These are phyloP conservation scores for Diaporthe vaccinii DNA, from an alignment of 2,329 filamentous ascomycete species.

Conservation along the genomic window DNA sequence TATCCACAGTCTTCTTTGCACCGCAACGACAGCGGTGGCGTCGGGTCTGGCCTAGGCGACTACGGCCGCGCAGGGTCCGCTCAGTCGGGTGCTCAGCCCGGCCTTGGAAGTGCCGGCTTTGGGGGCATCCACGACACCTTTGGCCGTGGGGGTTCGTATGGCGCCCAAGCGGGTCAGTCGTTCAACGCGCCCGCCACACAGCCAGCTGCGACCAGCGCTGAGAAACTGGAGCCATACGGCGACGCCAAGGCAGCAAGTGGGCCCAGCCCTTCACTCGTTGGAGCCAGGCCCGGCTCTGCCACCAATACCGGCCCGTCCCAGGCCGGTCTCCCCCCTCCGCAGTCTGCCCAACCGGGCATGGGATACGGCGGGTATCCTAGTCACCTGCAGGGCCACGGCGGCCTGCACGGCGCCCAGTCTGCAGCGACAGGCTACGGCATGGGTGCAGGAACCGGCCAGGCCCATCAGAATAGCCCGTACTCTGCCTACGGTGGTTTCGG, in stretches of 20 bases:
- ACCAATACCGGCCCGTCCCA: constrained; percentile 67
- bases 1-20: constrained; percentile 68
- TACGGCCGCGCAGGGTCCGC: constrained; percentile 65
- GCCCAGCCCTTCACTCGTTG: constrained; percentile 68
- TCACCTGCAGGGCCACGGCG: constrained; percentile 64
- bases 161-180: constrained; percentile 66
- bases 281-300: constrained; percentile 70
- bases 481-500: constrained; percentile 66
- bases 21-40: constrained; percentile 64
- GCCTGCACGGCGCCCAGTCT: constrained; percentile 64
- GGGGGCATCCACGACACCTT: constrained; percentile 69
- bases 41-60: constrained; percentile 65
- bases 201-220: constrained; percentile 58
- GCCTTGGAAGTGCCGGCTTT: constrained; percentile 65
- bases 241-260: constrained; percentile 68
- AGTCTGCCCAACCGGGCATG: constrained; percentile 67
- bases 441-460: constrained; percentile 63
- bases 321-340: constrained; percentile 67
- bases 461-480: constrained; percentile 68
- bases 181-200: constrained; percentile 66
- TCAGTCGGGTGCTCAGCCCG: constrained; percentile 64
- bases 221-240: constrained; percentile 72
- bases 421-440: constrained; percentile 65
- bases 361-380: constrained; percentile 69
- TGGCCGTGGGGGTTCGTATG: constrained; percentile 66